Conservation (phyloP, 2,329 filamentous ascomycete species). For the Exophiala calicioides region DNA sequence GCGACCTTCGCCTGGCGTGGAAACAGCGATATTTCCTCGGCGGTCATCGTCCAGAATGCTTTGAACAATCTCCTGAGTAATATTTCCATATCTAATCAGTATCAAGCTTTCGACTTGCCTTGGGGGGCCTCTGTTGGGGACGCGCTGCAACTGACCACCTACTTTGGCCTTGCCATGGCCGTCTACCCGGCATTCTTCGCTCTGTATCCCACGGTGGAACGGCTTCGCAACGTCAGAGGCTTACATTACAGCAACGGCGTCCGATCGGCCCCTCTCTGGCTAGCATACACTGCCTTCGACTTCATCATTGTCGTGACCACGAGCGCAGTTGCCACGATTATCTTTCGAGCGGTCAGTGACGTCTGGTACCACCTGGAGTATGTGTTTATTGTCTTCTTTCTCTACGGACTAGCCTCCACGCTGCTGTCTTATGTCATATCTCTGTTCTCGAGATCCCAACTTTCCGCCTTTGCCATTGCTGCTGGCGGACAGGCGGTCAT, state of each 20-base stretch:
- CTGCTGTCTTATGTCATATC: conserved; percentile 80
- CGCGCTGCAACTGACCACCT: conserved; percentile 75
- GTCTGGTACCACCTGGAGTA: conserved; percentile 80
- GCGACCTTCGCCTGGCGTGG: conserved; percentile 73
- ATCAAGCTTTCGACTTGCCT: conserved; percentile 72
- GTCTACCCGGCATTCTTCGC: conserved; percentile 85
- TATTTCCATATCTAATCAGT: conserved; percentile 69
- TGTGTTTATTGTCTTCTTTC: conserved; percentile 74
- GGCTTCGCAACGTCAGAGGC: conserved; percentile 74
- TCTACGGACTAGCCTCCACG: conserved; percentile 78
- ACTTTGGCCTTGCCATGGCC: conserved; percentile 76
- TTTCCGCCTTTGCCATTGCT: conserved; percentile 81
- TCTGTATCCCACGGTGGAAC: conserved; percentile 83
- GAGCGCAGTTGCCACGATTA: conserved; percentile 65
- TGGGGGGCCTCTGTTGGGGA: conserved; percentile 69
- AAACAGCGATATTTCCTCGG: conserved; percentile 60
- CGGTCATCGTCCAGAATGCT: conserved; percentile 59
- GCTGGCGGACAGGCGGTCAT: conserved; percentile 73
- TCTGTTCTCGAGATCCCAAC: conserved; percentile 73
- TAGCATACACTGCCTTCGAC: conserved; percentile 80
- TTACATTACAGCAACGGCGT: conserved; percentile 93
- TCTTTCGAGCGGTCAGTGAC: conserved; percentile 64
- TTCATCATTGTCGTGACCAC: conserved; percentile 70
- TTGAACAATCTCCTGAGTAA: conserved; percentile 68
- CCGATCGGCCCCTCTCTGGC: conserved; percentile 76